Base-by-base conservation (phyloP, 2,329 filamentous ascomycete species). In the Botrytis fragariae region DNA sequence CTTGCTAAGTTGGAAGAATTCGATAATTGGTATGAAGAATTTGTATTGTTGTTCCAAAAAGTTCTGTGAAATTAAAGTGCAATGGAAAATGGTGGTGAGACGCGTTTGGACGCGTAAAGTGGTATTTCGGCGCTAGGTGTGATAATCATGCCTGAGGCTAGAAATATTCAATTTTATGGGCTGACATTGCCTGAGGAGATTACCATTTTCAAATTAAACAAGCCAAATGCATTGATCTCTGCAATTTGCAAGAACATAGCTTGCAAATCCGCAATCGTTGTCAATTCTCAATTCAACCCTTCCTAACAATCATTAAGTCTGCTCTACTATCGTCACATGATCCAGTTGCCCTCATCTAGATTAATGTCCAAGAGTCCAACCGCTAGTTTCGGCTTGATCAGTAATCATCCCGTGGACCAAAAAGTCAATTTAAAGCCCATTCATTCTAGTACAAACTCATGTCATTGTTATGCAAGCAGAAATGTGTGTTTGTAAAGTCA, bases 41-140 rank as follows among this genome's bases (percentile, higher is more conserved):
- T 25, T 65, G 29, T 67, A n/a, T n/a, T 29, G 62, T 45, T 29
- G 18, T 64, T 45, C 16, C 12, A n/a, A 22, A 39, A 14, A 45
- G 16, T 16, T 14, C 5, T 45, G 37, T 62, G 10, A n/a, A 25
- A 39, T 48, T 4, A 51, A 37, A 37, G 16, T 51, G 29, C 48
- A 48, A 35, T 65, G n/a, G 44, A 48, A 51, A 39, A 54, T 48
- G 20, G 10, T 25, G 63, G 35, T 45, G 35, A 69, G 65, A 69
- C 65, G 65, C 65, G 65, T 57, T 69, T 57, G n/a, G n/a, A 69
- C 65, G 65, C 65, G 65, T 69, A 69, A 69, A 69, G 48, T 69
- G 65, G 29, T 68, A 68, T 69, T 57, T 68, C 25, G 12, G 4
- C 25, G 32, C 44, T 20, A 22, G 45, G 20, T 8, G 8, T n/a